Evolutionary conservation across 2,329 filamentous ascomycete species (phyloP).

Genomic region (Chaetomiaceae sp.): DNA sequence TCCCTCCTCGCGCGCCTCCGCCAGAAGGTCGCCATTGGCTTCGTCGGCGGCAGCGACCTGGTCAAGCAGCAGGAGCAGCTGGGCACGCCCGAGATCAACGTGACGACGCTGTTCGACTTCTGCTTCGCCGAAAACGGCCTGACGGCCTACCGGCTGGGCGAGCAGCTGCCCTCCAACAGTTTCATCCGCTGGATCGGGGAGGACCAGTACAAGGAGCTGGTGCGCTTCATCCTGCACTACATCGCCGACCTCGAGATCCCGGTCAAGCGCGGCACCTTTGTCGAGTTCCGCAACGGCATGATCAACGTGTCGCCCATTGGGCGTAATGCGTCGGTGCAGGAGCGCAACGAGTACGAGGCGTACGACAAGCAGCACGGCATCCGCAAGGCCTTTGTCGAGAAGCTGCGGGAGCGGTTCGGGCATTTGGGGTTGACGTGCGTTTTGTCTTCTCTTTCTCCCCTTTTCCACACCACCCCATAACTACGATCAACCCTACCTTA

Average conservation of each 20-base stretch:
- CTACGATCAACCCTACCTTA: too few relatives aligned
- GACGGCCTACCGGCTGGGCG: conserved; percentile 78
- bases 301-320: conserved; percentile 80
- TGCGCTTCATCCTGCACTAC: conserved; percentile 71
- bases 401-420: conserved; percentile 72
- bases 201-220: conserved; percentile 69
- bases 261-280: conserved; percentile 75
- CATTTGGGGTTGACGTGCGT: conserved; percentile 74
- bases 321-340: conserved; percentile 73
- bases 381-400: conserved; percentile 67
- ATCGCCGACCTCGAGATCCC: conserved; percentile 78
- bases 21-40: conserved; percentile 82
- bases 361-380: conserved; percentile 76
- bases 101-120: conserved; percentile 90
- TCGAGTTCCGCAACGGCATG: conserved; percentile 90
- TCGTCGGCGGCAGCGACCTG: conserved; percentile 87
- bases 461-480: not conserved
- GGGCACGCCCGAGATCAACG: conserved; percentile 59
- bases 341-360: conserved; percentile 74
- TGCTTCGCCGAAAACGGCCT: conserved; percentile 97
- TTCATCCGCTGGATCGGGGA: conserved; percentile 94
- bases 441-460: not conserved
- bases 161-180: conserved; percentile 66
- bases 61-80: conserved; percentile 95
- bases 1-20: conserved; percentile 71